phyloP scores from a whole-genome alignment of 192 early-diverging fungal genomes.

The Entomortierella parvispora region DNA sequence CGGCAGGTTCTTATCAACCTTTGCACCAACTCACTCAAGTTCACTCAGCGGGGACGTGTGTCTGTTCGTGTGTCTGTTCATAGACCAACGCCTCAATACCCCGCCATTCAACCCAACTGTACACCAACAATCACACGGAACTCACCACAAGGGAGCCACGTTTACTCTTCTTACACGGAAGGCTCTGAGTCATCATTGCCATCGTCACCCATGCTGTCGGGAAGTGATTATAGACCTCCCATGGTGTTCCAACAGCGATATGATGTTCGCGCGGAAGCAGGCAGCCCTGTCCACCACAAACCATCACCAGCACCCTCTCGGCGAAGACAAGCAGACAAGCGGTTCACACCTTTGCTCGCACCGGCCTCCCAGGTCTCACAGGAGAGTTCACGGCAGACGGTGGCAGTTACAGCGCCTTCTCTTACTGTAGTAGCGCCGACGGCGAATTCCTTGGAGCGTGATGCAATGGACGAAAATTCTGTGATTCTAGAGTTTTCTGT shows the following conservation, averaged over 20 bases:
- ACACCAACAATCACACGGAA: conserved; percentile 21
- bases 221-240: conserved; percentile 24
- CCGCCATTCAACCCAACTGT: conserved; percentile 21
- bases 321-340: conserved; percentile 27
- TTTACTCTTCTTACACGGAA: not conserved
- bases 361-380: not conserved
- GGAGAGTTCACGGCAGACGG: not conserved
- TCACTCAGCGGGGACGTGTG: conserved; percentile 39
- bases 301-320: conserved; percentile 24
- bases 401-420: conserved; percentile 13
- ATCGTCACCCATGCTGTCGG: conserved; percentile 39
- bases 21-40: conserved; percentile 66
- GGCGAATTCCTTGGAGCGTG: conserved; percentile 32
- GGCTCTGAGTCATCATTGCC: conserved; percentile 3
- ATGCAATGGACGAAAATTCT: conserved; percentile 36
- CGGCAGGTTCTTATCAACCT: conserved; percentile 63
- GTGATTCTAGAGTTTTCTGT: conserved; percentile 51
- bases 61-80: conserved; percentile 48
- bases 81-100: conserved; percentile 20
- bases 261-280: conserved; percentile 29
- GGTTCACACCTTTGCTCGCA: conserved; percentile 2
- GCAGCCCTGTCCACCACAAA: not conserved
- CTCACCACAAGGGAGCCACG: conserved; percentile 1
- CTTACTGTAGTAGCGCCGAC: conserved; percentile 45
- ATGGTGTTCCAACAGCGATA: conserved; percentile 52